Evolutionary conservation across 2,329 filamentous ascomycete genomes (phyloP), one percentile per base, ranked within the genome.

Genomic region (Pseudogymnoascus sp.): DNA sequence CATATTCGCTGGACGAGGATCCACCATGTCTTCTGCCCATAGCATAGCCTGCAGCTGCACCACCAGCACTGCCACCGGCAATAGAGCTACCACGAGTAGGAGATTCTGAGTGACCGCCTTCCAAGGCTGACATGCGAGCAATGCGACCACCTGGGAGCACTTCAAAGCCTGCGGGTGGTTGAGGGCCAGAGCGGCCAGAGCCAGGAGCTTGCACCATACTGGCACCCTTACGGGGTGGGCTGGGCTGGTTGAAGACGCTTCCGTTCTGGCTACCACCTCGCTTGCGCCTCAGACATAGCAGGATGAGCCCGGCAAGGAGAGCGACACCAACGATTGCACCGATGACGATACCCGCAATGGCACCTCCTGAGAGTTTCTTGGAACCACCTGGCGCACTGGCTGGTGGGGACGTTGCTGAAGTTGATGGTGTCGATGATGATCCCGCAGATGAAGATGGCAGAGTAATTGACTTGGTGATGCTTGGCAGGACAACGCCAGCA

Each of bases 51-150:
- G 74, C 82, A 43, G 76, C 78, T 39, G 78, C 76, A 21, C 77
- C 76, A 38, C 78, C 78, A 12, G 78, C 78, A 23, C 76, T 77
- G 8, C 79, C 79, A 6, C 75, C 77, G 10, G 74, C 72, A 29
- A 63, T 66, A 41, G 41, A 52, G 21, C 43, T 49, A 19, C 62
- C 62, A 10, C 66, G 67, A 31, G 70, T 65, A 12, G 85, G 81
- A 2, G 85, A 84, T 21, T 85, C 82, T 63, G 81, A 84, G 0
- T 85, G 84, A 62, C 88, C 84, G 4, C 86, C 88, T 76, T 97
- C 93, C 61, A 99, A 76, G 35, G 94, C 94, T 39, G 93, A 92
- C 94, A 99, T 97, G 62, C 94, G 87, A 39, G 94, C 91, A 64
- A 99, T 94, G 65, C 94, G 88, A 31, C 91, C 92, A 45, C 92